phyloP scores from a whole-genome alignment of 345 rosid species.

The Erysimum cheiranthoides region DNA sequence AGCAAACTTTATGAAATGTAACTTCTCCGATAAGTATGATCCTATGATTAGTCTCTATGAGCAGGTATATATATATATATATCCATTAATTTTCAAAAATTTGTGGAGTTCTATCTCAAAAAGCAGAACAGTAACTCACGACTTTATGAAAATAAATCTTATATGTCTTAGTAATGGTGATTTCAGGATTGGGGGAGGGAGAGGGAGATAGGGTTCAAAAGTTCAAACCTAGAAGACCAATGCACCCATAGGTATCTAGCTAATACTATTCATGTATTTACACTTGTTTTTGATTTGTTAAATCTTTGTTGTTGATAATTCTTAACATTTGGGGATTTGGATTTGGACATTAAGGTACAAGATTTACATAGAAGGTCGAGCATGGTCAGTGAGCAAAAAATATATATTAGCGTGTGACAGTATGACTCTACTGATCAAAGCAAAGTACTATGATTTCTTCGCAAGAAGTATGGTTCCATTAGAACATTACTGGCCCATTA shows the following conservation, averaged over 20 bases:
- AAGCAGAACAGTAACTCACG: background rate
- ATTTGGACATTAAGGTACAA: conserved; percentile 48
- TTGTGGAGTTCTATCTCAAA: background rate
- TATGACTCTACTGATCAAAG: conserved; percentile 48
- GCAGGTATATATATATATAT: conserved; percentile 44
- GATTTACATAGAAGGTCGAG: conserved; percentile 58
- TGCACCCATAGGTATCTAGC: conserved; percentile 56
- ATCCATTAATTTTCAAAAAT: background rate
- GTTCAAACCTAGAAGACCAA: conserved; percentile 54
- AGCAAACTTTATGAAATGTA: conserved; percentile 56
- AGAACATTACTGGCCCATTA: conserved; percentile 61
- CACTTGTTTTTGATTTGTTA: background rate
- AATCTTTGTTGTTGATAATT: background rate
- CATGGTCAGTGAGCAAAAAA: conserved; percentile 63
- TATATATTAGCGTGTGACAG: conserved; percentile 58
- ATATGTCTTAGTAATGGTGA: conserved; percentile 3
- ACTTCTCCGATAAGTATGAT: conserved; percentile 45
- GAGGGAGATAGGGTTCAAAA: conserved; percentile 43
- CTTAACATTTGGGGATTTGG: background rate
- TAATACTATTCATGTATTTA: background rate
- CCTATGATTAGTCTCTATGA: conserved; percentile 50
- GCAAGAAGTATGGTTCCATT: conserved; percentile 55
- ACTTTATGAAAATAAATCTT: background rate
- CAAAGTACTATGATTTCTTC: conserved; percentile 53
- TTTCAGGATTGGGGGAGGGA: conserved; percentile 53